Base-by-base conservation (phyloP, 148 eudicot genomes). In the Amaranthus hypochondriacus region DNA sequence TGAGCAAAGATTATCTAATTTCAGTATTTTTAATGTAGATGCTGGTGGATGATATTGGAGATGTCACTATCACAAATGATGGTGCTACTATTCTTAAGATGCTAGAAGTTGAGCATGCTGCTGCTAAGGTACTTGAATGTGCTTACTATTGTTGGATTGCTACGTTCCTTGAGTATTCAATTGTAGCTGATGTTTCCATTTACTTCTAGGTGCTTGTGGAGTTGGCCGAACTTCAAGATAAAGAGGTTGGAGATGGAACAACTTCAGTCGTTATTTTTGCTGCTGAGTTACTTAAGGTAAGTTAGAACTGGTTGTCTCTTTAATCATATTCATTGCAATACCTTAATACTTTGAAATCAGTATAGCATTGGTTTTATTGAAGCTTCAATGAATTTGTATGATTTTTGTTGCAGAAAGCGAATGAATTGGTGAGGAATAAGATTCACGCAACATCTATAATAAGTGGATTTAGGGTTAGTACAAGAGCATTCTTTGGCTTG, bases 241-340 rank as follows among this genome's bases (percentile, higher is more conserved):
- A 90, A 76, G 99, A 96, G 85, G 99, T 96, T 78, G 99, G 99
- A 79, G 99, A 96, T 83, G 99, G 99, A 75, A 96, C 99, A 67
- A 96, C 99, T 75, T 96, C 96, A 6, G 99, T 96, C 66, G 99
- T 96, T 46, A 92, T 96, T 51, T 76, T 96, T 76, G 99, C 99
- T 73, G 97, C 97, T 8, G 99, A 96, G 88, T 84, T 96, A 80
- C 99, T 96, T 54, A 95, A 95, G 96, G 97, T 96, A 60, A 42
- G 68, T 52, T 62, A 7, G 15, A 68, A 10, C 53, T 62, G 14
- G 49, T 56, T 5, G 14, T 7, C 49, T 6, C 28, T 66, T 11
- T 69, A 21, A 70, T 46, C 42, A 43, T 55, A 48, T 59, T 47
- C 2, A 49, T 72, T 28, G 8, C 47, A 56, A 6, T 12, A 48